Conservation (phyloP, 1,139 yeast genomes). For the Hansenula sp. region DNA sequence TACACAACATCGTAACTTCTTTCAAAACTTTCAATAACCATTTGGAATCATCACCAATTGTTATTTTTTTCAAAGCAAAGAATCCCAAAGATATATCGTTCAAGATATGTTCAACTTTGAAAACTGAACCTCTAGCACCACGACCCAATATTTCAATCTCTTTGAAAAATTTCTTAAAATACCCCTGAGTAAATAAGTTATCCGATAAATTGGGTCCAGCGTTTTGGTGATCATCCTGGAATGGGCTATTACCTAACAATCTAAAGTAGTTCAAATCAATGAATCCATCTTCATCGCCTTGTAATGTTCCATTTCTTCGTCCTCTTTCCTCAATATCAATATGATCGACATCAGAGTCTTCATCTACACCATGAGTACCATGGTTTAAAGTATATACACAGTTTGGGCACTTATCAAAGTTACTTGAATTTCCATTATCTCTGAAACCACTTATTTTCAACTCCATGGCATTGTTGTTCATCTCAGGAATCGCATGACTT, state of each 20-base stretch:
- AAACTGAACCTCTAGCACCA: slow-evolving; percentile 84
- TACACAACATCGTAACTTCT: slow-evolving; percentile 66
- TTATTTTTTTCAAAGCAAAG: slow-evolving; percentile 80
- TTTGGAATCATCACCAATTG: slow-evolving; percentile 71
- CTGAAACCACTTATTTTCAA: too few relatives aligned
- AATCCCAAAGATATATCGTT: slow-evolving; percentile 70
- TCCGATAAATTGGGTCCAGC: neutral
- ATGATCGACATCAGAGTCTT: too few relatives aligned
- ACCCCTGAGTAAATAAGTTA: slow-evolving; percentile 60
- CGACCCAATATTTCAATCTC: slow-evolving; percentile 54
- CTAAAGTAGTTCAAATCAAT: neutral
- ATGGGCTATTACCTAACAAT: neutral
- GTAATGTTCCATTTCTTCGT: neutral
- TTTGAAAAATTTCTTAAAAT: slow-evolving; percentile 65
- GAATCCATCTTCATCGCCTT: neutral
- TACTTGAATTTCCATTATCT: too few relatives aligned
- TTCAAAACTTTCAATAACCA: slow-evolving; percentile 68
- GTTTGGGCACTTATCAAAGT: too few relatives aligned
- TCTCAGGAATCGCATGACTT: too few relatives aligned
- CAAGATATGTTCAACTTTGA: slow-evolving; percentile 74
- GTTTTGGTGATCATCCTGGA: neutral
- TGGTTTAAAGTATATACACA: too few relatives aligned
- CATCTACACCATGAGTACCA: too few relatives aligned
- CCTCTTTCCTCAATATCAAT: too few relatives aligned
- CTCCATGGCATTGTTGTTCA: too few relatives aligned